phyloP scores from a whole-genome alignment of 495 filamentous ascomycete species.

The Penicillium simplicissimum region DNA sequence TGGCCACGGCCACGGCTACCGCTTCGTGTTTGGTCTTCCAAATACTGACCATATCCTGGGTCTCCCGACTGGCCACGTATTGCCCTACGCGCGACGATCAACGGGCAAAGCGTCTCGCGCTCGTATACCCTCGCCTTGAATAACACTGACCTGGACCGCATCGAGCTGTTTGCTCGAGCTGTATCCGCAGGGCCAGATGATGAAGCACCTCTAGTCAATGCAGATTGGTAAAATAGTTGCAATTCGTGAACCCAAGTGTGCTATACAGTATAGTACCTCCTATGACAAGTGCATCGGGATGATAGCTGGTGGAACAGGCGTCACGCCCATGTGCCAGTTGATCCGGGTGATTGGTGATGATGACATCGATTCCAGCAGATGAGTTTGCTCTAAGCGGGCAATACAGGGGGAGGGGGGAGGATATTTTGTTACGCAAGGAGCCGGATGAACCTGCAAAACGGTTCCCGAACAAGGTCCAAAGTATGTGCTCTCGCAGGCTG shows the following conservation, averaged over 20 bases:
- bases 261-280: conserved; percentile 38
- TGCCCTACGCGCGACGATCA: conserved; percentile 36
- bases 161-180: conserved; percentile 45
- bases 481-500: conserved; percentile 44
- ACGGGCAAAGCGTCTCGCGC: conserved; percentile 33
- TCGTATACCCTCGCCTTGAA: conserved; percentile 46
- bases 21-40: conserved; percentile 49
- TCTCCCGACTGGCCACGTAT: conserved; percentile 54
- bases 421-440: conserved; percentile 43
- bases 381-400: conserved; percentile 43
- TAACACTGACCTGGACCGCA: conserved; percentile 38
- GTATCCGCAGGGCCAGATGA: conserved; percentile 42
- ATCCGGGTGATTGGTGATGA: conserved; percentile 51
- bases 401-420: conserved; percentile 32
- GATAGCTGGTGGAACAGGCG: conserved; percentile 43
- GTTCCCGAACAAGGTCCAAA: conserved; percentile 43
- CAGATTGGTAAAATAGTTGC: conserved; percentile 39
- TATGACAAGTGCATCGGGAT: conserved; percentile 40
- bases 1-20: too few relatives aligned
- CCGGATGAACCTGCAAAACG: conserved; percentile 46
- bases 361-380: conserved; percentile 43
- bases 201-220: conserved; percentile 40
- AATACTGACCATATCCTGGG: conserved; percentile 40
- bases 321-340: conserved; percentile 55
- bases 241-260: conserved; percentile 46